Evolutionary conservation across 2,329 filamentous ascomycete species (phyloP).

Genomic region (Hypoxylon sp.): DNA sequence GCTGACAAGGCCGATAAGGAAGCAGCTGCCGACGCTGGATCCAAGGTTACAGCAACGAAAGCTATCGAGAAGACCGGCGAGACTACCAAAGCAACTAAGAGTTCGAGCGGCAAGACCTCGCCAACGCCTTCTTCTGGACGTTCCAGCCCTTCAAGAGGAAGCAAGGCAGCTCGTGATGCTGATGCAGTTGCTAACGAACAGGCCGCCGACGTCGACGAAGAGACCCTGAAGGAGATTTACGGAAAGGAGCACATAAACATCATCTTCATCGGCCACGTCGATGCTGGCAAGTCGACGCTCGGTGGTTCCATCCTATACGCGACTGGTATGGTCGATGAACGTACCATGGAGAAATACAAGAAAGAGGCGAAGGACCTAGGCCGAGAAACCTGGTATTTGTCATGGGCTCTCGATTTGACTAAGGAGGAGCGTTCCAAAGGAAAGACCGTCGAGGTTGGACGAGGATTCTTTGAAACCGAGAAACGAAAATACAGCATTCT

Average conservation of each 20-base stretch:
- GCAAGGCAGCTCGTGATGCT: slow-evolving; percentile 74
- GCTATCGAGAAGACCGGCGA: slow-evolving; percentile 93
- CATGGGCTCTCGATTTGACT: slow-evolving; percentile 97
- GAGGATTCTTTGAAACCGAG: slow-evolving; percentile 96
- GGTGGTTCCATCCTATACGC: slow-evolving; percentile 93
- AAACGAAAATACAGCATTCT: slow-evolving; percentile 97
- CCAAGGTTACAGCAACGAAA: slow-evolving; percentile 89
- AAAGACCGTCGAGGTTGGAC: slow-evolving; percentile 97
- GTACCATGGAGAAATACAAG: slow-evolving; percentile 98
- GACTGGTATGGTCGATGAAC: slow-evolving; percentile 99
- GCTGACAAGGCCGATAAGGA: slow-evolving; percentile 57
- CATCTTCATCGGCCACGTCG: slow-evolving; percentile 98
- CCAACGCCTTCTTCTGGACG: slow-evolving; percentile 87
- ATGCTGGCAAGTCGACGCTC: slow-evolving; percentile 97
- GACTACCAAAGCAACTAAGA: slow-evolving; percentile 63
- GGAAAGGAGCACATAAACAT: slow-evolving; percentile 95
- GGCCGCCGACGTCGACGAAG: slow-evolving; percentile 77
- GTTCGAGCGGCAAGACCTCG: slow-evolving; percentile 79
- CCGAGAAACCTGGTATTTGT: slow-evolving; percentile 98
- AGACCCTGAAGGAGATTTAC: slow-evolving; percentile 92
- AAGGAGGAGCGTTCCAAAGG: slow-evolving; percentile 97
- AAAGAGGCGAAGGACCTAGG: slow-evolving; percentile 95
- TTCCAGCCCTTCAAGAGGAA: slow-evolving; percentile 80
- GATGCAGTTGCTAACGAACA: slow-evolving; percentile 90
- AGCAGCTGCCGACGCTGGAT: slow-evolving; percentile 67